Percentiles rank a stretch among this genome's conserved stretches.
Conservation (phyloP, 2,329 filamentous ascomycete species). For the Trichoderma koningii region DNA sequence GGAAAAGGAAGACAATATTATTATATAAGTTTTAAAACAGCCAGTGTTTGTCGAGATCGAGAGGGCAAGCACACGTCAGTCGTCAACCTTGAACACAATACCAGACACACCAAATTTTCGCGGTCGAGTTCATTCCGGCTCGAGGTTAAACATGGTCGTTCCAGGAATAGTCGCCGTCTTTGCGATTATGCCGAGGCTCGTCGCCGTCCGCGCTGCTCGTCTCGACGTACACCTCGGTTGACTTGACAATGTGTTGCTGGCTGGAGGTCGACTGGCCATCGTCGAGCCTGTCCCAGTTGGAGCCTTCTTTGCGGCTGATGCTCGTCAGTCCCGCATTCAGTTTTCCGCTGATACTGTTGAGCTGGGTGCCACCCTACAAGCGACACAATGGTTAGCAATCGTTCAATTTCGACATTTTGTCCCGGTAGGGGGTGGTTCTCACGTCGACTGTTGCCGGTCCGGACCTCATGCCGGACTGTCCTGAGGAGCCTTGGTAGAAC, state of each 20-base stretch:
- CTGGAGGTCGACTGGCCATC: background rate
- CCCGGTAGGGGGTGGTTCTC: background rate
- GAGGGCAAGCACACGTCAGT: no score
- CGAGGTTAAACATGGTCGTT: background rate
- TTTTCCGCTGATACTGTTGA: background rate
- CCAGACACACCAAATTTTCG: no score
- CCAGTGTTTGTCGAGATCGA: no score
- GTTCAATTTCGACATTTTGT: background rate
- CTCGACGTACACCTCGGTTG: background rate
- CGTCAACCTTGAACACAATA: no score
- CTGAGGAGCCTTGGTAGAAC: conserved; percentile 3
- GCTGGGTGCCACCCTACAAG: conserved; percentile 1
- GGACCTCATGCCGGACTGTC: background rate
- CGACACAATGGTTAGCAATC: background rate
- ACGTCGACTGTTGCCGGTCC: conserved; percentile 2
- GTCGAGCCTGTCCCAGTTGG: background rate
- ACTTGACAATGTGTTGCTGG: background rate
- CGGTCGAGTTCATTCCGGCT: no score
- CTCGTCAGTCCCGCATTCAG: background rate
- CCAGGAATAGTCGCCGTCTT: background rate
- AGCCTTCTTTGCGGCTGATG: background rate
- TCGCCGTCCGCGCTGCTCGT: background rate
- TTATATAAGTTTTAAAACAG: no score
- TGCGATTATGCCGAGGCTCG: background rate
- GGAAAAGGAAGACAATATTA: no score